Percentiles rank a stretch among this genome's conserved stretches.
These are phyloP conservation scores for Brassica napus DNA, from an alignment of 345 rosid species.

Conservation along the genomic window DNA sequence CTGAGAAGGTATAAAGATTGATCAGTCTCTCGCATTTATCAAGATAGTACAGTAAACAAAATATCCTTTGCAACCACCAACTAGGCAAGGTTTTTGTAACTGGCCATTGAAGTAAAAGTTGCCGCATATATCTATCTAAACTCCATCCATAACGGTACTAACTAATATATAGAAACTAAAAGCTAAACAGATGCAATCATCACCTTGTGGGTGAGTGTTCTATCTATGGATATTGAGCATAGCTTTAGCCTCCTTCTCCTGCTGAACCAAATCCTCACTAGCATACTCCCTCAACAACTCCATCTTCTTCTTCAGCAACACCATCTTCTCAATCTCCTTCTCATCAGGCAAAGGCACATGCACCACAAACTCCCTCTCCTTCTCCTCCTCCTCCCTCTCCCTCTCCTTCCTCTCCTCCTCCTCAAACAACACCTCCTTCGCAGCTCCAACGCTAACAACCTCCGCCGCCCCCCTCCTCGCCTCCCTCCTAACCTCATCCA, in stretches of 20 bases:
- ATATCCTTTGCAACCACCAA: neutral
- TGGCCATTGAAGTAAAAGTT: neutral
- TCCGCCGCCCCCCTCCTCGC: constrained; percentile 80
- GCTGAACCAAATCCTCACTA: constrained; percentile 68
- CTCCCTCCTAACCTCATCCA: too few species aligned
- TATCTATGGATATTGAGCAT: constrained; percentile 87
- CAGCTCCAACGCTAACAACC: constrained; percentile 68
- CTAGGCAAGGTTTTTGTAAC: neutral
- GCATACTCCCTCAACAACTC: constrained; percentile 73
- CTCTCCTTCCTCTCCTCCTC: constrained; percentile 64
- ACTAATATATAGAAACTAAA: neutral
- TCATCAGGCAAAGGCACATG: constrained; percentile 91
- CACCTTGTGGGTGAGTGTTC: constrained; percentile 3
- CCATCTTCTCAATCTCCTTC: constrained; percentile 91
- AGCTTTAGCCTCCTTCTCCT: constrained; percentile 78
- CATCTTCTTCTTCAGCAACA: constrained; percentile 89
- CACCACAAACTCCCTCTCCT: constrained; percentile 76
- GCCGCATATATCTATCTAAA: neutral
- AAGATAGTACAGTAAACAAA: neutral
- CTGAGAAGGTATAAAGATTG: constrained; percentile 3
- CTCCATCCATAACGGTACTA: neutral
- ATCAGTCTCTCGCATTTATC: constrained; percentile 13
- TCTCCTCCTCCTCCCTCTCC: constrained; percentile 58
- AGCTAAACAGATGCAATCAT: neutral
- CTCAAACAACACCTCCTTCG: constrained; percentile 69